Conservation (phyloP, 192 early-diverging fungal species). For the Endogone sp. region DNA sequence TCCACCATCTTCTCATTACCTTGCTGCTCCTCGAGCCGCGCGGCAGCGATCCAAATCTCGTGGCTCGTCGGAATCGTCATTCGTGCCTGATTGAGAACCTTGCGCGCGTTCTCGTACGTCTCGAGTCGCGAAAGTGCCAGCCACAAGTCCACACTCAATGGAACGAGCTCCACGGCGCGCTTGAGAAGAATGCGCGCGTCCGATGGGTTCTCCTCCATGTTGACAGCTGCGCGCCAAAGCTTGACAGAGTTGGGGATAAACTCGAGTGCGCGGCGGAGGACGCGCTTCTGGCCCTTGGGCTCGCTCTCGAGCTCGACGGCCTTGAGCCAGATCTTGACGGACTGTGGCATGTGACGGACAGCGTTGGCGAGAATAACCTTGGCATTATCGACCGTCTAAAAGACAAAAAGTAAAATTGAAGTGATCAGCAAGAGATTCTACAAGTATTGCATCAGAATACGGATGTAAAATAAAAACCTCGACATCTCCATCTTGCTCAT, state of each 20-base stretch:
- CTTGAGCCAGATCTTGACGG: constrained; percentile 89
- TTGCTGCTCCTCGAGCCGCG: constrained; percentile 85
- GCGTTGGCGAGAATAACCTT: constrained; percentile 91
- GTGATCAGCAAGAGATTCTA: not conserved
- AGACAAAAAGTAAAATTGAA: not conserved
- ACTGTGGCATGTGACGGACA: constrained; percentile 83
- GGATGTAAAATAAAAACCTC: no score
- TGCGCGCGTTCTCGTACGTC: constrained; percentile 80
- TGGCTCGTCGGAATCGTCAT: constrained; percentile 79
- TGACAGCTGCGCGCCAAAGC: constrained; percentile 91
- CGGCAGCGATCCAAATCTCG: constrained; percentile 95
- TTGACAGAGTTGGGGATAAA: constrained; percentile 87
- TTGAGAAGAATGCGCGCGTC: constrained; percentile 89
- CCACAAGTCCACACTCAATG: constrained; percentile 90
- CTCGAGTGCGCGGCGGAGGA: constrained; percentile 89
- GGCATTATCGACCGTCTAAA: constrained; percentile 65
- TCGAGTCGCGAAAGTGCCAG: constrained; percentile 92
- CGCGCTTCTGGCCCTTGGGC: constrained; percentile 67
- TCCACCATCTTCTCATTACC: constrained; percentile 61
- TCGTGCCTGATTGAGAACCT: constrained; percentile 89
- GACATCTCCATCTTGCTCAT: no score
- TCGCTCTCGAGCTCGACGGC: constrained; percentile 86
- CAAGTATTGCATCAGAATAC: not conserved
- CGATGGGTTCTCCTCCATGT: constrained; percentile 86
- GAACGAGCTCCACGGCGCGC: constrained; percentile 92